phyloP scores from a whole-genome alignment of 2,329 filamentous ascomycete genomes.

The Claviceps sp. region DNA sequence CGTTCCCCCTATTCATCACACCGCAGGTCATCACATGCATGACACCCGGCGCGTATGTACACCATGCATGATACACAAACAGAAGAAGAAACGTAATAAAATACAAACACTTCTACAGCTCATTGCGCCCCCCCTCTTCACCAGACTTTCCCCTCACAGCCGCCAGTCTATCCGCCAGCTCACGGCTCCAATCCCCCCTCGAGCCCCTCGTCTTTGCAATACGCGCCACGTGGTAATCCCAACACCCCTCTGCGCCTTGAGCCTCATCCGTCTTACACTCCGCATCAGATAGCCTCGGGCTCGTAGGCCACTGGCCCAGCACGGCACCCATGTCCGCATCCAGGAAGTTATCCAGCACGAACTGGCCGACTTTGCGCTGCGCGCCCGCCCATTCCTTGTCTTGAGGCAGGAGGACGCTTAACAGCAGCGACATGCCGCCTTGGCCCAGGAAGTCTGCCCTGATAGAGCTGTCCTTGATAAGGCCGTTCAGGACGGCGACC shows the following conservation, averaged over 20 bases:
- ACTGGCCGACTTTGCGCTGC: constrained; percentile 40
- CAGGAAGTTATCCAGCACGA: constrained; percentile 53
- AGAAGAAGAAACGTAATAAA: not conserved
- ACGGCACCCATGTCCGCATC: constrained; percentile 49
- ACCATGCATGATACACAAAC: not conserved
- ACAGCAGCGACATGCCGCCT: constrained; percentile 39
- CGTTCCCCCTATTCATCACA: too few relatives aligned
- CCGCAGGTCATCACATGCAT: too few relatives aligned
- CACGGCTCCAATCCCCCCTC: constrained; percentile 31
- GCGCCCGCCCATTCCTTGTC: constrained; percentile 35
- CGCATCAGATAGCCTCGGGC: constrained; percentile 18
- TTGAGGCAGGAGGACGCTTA: constrained; percentile 36
- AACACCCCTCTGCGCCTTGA: constrained; percentile 36
- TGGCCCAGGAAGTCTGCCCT: constrained; percentile 40
- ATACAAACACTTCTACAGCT: constrained; percentile 18
- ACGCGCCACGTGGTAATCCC: constrained; percentile 38
- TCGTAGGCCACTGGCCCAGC: constrained; percentile 40
- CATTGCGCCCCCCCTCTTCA: constrained; percentile 14
- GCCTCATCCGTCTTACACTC: constrained; percentile 21
- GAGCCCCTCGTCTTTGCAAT: constrained; percentile 25
- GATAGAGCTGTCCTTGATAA: constrained; percentile 40
- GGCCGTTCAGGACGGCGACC: constrained; percentile 39
- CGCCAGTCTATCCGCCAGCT: constrained; percentile 24
- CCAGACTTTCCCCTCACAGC: constrained; percentile 14
- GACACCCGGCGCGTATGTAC: too few relatives aligned